These are phyloP conservation scores for Ceratocystis lukuohia DNA, from an alignment of 2,329 filamentous ascomycete genomes.

Conservation along the genomic window DNA sequence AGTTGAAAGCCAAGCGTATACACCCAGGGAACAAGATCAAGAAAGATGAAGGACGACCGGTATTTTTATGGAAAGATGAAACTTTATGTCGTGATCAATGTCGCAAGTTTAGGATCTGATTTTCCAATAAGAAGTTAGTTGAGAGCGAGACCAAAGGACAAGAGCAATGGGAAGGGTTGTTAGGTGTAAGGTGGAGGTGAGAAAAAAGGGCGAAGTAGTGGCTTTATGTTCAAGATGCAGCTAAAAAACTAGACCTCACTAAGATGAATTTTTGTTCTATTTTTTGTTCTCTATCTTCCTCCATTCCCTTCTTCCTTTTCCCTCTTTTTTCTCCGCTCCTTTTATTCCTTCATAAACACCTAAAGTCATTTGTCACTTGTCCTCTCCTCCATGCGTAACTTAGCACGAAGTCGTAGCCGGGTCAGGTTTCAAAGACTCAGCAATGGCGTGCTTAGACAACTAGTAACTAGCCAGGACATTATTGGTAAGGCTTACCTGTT, in stretches of 20 bases:
- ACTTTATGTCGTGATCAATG: conserved; percentile 15
- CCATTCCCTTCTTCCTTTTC: neutral
- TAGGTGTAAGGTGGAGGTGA: neutral
- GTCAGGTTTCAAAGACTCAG: neutral
- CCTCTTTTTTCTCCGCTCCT: neutral
- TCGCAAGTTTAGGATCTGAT: conserved; percentile 2
- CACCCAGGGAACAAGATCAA: neutral
- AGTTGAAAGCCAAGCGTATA: conserved; percentile 5
- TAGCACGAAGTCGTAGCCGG: neutral
- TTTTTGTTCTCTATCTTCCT: neutral
- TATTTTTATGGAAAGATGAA: neutral
- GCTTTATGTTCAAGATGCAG: conserved; percentile 3
- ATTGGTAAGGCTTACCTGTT: too few relatives aligned
- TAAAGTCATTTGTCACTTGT: too few relatives aligned
- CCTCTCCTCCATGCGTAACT: neutral
- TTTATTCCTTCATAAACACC: neutral
- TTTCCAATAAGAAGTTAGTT: neutral
- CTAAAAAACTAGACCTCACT: neutral
- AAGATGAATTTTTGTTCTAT: neutral
- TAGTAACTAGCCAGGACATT: neutral
- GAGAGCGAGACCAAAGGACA: neutral
- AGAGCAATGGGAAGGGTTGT: neutral
- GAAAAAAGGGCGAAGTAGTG: neutral
- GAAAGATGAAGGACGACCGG: neutral
- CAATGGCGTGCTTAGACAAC: neutral